Percentiles rank a stretch among this genome's conserved stretches.
phyloP scores from a whole-genome alignment of 768 basidiomycete species.

The Galerina marginata region DNA sequence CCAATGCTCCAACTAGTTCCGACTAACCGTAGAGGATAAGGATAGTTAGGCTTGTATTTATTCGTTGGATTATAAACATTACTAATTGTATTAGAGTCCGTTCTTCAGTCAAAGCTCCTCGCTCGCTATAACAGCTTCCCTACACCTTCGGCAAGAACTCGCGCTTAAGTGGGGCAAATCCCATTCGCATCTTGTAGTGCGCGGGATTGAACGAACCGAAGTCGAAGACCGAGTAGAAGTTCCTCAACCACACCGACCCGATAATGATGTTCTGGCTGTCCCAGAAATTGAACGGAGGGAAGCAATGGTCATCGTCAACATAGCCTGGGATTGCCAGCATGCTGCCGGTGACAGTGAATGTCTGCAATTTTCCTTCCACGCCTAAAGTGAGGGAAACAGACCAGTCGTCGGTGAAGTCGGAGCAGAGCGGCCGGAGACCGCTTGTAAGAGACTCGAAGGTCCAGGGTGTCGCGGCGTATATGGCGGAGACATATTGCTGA shows the following conservation, averaged over 20 bases:
- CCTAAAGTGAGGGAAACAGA: slow-evolving; percentile 2
- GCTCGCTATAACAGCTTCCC: no score
- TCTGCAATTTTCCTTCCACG: neutral
- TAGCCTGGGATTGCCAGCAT: slow-evolving; percentile 2
- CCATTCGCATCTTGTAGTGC: slow-evolving; percentile 3
- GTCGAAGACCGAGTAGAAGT: slow-evolving; percentile 2
- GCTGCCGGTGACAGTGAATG: slow-evolving; percentile 4
- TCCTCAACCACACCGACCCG: neutral
- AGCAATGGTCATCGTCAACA: slow-evolving; percentile 4
- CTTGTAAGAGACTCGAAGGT: neutral
- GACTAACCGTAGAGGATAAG: no score
- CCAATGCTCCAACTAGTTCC: no score
- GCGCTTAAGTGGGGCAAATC: neutral
- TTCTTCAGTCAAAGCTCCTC: no score
- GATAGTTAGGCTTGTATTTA: no score
- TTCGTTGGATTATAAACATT: no score
- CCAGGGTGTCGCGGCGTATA: slow-evolving; percentile 2
- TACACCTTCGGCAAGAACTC: slow-evolving; percentile 2
- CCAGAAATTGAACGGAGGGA: slow-evolving; percentile 5
- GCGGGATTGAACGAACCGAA: slow-evolving; percentile 1
- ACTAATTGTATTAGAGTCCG: no score
- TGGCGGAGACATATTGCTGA: neutral
- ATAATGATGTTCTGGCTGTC: slow-evolving; percentile 4
- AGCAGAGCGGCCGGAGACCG: slow-evolving; percentile 1
- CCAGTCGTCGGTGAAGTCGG: slow-evolving; percentile 8